phyloP scores from a whole-genome alignment of 257 asterid genomes.

The Sherardia arvensis region DNA sequence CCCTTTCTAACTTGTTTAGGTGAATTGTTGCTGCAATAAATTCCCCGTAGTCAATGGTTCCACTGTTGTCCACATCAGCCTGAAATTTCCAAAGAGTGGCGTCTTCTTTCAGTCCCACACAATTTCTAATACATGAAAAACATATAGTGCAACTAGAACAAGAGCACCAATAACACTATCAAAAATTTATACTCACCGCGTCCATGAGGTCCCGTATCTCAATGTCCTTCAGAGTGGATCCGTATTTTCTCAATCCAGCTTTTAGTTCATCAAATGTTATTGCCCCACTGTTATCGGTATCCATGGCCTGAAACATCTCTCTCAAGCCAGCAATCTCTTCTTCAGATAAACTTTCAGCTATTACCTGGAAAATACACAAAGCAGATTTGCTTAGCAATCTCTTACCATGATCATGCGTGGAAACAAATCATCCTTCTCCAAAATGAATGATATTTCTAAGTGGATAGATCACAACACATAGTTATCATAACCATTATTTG shows the following conservation, averaged over 20 bases:
- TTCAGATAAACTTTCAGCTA: conserved; percentile 92
- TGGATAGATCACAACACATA: no score
- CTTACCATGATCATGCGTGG: background rate
- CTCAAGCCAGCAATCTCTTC: conserved; percentile 91
- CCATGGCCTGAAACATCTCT: conserved; percentile 93
- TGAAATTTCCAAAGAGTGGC: conserved; percentile 18
- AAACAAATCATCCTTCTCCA: background rate
- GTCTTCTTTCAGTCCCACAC: background rate
- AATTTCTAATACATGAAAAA: background rate
- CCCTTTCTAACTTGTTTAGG: conserved; percentile 71
- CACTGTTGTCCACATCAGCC: conserved; percentile 91
- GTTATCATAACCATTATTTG: no score
- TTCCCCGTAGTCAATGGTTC: conserved; percentile 80
- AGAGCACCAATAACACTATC: background rate
- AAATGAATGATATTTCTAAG: background rate
- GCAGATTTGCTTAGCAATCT: background rate
- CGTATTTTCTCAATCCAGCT: conserved; percentile 84
- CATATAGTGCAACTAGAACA: background rate
- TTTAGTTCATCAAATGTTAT: conserved; percentile 92
- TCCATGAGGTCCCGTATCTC: conserved; percentile 95
- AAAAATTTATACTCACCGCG: conserved; percentile 44
- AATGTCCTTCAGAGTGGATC: conserved; percentile 75
- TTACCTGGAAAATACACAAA: conserved; percentile 50
- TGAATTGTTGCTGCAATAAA: conserved; percentile 79
- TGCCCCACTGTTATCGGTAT: conserved; percentile 87